Evolutionary conservation across 2,329 filamentous ascomycete genomes (phyloP).

Genomic region (Ophiosphaerella korrae): DNA sequence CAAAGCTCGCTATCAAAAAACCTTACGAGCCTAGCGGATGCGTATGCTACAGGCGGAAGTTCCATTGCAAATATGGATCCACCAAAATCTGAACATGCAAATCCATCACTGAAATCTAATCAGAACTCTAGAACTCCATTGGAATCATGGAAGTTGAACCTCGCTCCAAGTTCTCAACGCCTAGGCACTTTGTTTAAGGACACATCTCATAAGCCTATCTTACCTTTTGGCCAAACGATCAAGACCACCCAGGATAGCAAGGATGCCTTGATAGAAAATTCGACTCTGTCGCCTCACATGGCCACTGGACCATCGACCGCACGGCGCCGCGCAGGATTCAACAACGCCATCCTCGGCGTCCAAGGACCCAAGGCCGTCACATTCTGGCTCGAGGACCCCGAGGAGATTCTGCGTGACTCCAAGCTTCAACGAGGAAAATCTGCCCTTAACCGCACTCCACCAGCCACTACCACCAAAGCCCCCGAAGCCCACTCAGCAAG

Average conservation of each 20-base stretch:
- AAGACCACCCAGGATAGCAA: conserved; percentile 2
- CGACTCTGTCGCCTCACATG: background rate
- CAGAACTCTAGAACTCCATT: no score
- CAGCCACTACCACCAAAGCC: no score
- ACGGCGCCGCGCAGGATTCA: conserved; percentile 6
- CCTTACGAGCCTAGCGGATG: no score
- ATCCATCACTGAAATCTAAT: no score
- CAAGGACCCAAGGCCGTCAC: conserved; percentile 25
- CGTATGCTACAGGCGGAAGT: no score
- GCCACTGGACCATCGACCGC: background rate
- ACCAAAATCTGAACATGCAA: no score
- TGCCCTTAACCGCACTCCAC: conserved; percentile 5
- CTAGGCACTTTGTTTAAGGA: no score
- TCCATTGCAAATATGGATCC: no score
- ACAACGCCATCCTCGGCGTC: conserved; percentile 11
- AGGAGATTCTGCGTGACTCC: conserved; percentile 23
- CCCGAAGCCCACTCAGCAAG: background rate
- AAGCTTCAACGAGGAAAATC: conserved; percentile 11
- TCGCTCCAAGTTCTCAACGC: no score
- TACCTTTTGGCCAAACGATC: background rate
- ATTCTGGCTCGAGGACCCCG: conserved; percentile 26
- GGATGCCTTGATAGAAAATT: background rate
- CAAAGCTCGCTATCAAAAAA: no score
- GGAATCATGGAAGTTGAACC: no score
- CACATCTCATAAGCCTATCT: no score